Evolutionary conservation across 2,329 filamentous ascomycete genomes (phyloP), one percentile per base, ranked within the genome.

Genomic region (Sclerotinia trifoliorum): DNA sequence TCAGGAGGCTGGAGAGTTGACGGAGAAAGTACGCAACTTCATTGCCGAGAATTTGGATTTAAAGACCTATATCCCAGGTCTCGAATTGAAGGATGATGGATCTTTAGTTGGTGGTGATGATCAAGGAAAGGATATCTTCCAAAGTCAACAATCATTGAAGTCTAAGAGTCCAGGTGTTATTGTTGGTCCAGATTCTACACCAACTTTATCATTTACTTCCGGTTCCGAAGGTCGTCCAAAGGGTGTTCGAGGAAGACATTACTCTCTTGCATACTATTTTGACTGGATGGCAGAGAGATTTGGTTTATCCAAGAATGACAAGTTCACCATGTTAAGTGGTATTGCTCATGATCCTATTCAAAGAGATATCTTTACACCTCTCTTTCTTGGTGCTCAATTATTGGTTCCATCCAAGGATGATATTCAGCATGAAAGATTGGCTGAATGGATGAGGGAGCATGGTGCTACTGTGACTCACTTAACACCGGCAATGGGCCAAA

Each of bases 401-500:
- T 79, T 97, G 10, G 86, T 95, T 0, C 94, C 94, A 0, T 86
- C 91, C 15, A 86, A 86, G 68, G 93, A 97, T 71, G 88, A 93
- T 73, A 98, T 98, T 69, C 86, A 90, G 66, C 91, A 97, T 77
- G 94, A 97, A 80, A 88, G 84, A 74, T 83, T 97, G 19, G 90
- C 90, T 5, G 93, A 96, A 76, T 99, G 95, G 95, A 92, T 97
- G 85, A 83, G 84, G 65, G 86, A 90, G 65, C 86, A 91, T 76
- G 81, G 85, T 67, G 87, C 91, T 3, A 96, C 89, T 21, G 91
- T 93, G 26, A 93, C 90, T 17, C 95, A 98, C 79, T 81, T 98
- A 51, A 99, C 95, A 1, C 95, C 95, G 13, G 95, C 95, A 68
- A 97, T 98, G 94, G 94, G 94, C 67, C 92, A 97, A 74, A 95